Base-by-base conservation (phyloP, 1,284 basidiomycete species). In the Coniferiporia weirii region DNA sequence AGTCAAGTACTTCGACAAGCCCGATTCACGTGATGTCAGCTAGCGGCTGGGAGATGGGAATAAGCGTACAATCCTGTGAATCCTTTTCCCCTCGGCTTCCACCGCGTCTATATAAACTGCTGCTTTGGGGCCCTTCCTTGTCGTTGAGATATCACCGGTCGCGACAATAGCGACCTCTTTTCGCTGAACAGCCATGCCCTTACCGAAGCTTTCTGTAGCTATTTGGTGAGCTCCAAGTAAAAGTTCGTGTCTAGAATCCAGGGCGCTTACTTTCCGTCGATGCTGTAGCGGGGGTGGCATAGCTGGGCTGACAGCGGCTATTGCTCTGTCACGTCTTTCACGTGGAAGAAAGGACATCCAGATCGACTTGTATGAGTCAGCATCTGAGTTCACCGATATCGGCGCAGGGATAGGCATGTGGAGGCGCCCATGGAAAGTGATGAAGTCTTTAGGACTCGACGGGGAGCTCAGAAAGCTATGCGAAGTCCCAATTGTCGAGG, bases 351-450 rank as follows among this genome's bases (percentile, higher is more conserved):
- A 38, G 22, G 69, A 76, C 60, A 72, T 78, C 27, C 70, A 72
- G 13, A 68, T 79, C 40, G 70, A 74, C 35, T 64, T 78, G n/a
- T 79, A 76, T 65, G 77, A 78, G 64, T 67, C 72, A 7, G 69
- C 74, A 1, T 32, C 60, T 5, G 64, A 68, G 52, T 73, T 79
- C 54, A 65, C 70, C 17, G 73, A 74, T 63, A 66, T 76, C 40
- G 77, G 78, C 4, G 77, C 77, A 8, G 77, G 76, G 5, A 72
- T 72, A 20, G 66, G 65, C 3, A 60, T 72, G 55, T 67, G 61
- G 58, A 72, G 71, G 10, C 61, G 67, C 13, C 55, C 61, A 5
- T 66, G 67, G 67, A 59, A 62, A 15, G 55, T 65, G 13, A 50
- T 71, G 50, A 54, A 63, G 35, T 44, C 36, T 15, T 56, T 71